Evolutionary conservation across 108 stramenopile species (phyloP), one percentile per base, ranked within the genome.

Genomic region (Cyclotella cryptica): DNA sequence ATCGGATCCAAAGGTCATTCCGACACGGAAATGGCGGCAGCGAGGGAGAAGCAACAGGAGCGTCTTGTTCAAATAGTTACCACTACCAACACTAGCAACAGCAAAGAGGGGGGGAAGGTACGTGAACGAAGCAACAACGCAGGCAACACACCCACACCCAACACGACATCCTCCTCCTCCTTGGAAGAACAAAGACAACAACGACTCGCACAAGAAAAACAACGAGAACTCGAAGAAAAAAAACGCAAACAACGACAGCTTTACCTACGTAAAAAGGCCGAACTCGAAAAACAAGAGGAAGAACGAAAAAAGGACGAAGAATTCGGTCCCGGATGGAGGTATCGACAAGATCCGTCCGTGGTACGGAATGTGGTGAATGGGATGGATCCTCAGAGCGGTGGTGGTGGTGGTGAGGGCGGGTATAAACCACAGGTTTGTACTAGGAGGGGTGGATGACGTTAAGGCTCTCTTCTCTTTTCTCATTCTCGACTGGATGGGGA

Each of bases 291-390:
- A 39, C 77, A 78, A 43, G 77, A 78, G 40, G 82, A 83, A 42
- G 44, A 47, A 18, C 55, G 72, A 12, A 71, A 53, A 46, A 83
- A 83, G 49, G 82, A 83, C 52, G 82, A 73, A 29, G 82, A 83
- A 70, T 55, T 74, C 27, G 82, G 82, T n/a, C 82, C 82, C 0
- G 82, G 82, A 29, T 83, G 82, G 82, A 74, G 61, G 45, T 78
- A 78, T 46, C 46, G 82, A 27, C 70, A 83, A 49, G 77, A 83
- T 66, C 81, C 81, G 24, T 52, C 18, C 43, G 47, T 41, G n/a
- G 71, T 43, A 5, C 1, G 61, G 39, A 83, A 77, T 77, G 28
- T 35, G 0, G 42, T 72, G 30, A 13, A 72, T 26, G 35, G 57
- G 8, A 78, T 78, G 77, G 39, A 78, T 72, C 77, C 77, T 44